Base-by-base conservation (phyloP, 345 rosid genomes). In the Anacardium occidentale region DNA sequence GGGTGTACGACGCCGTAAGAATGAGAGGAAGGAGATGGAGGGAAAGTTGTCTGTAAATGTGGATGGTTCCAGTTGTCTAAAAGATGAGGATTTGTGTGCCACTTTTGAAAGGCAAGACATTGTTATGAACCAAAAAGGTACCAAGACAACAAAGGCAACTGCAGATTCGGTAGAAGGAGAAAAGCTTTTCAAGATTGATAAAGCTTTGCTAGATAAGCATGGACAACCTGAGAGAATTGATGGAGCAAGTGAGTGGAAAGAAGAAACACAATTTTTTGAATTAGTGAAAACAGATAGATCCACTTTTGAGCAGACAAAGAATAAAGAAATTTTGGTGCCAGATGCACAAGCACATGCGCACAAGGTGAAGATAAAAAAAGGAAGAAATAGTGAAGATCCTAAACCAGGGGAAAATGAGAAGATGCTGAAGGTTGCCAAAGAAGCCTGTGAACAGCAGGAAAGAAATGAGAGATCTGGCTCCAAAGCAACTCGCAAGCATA, bases 191-290 rank as follows among this genome's bases (percentile, higher is more conserved):
- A 70, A 62, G 57, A 58, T 62, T 64, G 77, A 75, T 60, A 76
- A 22, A 78, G 78, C 32, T 45, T 69, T 73, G 62, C 56, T 54
- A 44, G 83, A 73, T 77, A 83, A 71, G 74, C 78, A 54, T 61
- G 86, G 70, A 69, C 85, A 74, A 22, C 78, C 78, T 48, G 82
- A 55, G 24, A 66, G 53, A 70, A 72, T 78, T 64, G 85, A 83
- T 69, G 92, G 76, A 74, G 85, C 80, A 73, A 86, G 81, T 72
- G 92, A 88, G 74, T 90, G 96, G 96, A 83, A 90, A 81, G 96
- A 89, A 69, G 90, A 92, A 71, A 70, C 82, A 6, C 81, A 88
- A 50, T 88, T 83, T 83, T 91, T 85, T 76, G 93, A 91, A 75
- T 71, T 91, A 81, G 94, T 84, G 68, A 77, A 77, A 76, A 83